Percentiles rank a stretch among this genome's conserved stretches.
phyloP scores from a whole-genome alignment of 495 filamentous ascomycete species.

The Lophiostoma macrostomum region DNA sequence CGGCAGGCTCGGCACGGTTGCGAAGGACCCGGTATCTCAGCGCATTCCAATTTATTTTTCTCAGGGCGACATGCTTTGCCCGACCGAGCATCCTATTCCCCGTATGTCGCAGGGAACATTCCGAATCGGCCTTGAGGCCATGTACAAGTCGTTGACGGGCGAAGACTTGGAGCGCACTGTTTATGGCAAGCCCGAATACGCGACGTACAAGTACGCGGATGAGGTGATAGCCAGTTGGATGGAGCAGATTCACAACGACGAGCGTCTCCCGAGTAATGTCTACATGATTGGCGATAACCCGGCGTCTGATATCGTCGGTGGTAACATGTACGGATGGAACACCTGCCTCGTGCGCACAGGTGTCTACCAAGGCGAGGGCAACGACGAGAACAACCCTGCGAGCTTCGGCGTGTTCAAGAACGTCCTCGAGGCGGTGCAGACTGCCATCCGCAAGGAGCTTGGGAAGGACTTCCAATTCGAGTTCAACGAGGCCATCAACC shows the following conservation, averaged over 20 bases:
- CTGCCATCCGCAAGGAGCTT: constrained; percentile 36
- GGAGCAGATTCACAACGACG: constrained; percentile 71
- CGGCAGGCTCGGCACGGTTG: constrained; percentile 63
- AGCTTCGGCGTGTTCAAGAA: constrained; percentile 41
- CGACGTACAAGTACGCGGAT: constrained; percentile 79
- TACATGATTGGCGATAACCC: constrained; percentile 86
- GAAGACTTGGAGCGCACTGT: constrained; percentile 77
- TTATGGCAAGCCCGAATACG: constrained; percentile 76
- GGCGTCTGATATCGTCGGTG: constrained; percentile 72
- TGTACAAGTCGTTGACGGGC: constrained; percentile 73
- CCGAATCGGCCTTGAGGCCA: constrained; percentile 72
- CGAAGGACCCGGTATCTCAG: constrained; percentile 63
- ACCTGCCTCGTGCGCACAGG: constrained; percentile 65
- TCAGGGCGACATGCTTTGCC: constrained; percentile 70
- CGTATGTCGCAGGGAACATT: constrained; percentile 74
- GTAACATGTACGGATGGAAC: constrained; percentile 82
- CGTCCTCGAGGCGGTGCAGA: constrained; percentile 38
- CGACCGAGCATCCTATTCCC: constrained; percentile 70
- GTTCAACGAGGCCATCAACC: constrained; percentile 54
- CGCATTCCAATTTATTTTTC: constrained; percentile 77
- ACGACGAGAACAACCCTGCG: constrained; percentile 39
- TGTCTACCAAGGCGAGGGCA: constrained; percentile 54
- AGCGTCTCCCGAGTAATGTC: constrained; percentile 65
- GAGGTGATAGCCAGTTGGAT: constrained; percentile 73
- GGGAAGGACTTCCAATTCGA: constrained; percentile 38